These are phyloP conservation scores for Scenedesmus sp. DNA, from an alignment of 163 green algal genomes.

Conservation along the genomic window DNA sequence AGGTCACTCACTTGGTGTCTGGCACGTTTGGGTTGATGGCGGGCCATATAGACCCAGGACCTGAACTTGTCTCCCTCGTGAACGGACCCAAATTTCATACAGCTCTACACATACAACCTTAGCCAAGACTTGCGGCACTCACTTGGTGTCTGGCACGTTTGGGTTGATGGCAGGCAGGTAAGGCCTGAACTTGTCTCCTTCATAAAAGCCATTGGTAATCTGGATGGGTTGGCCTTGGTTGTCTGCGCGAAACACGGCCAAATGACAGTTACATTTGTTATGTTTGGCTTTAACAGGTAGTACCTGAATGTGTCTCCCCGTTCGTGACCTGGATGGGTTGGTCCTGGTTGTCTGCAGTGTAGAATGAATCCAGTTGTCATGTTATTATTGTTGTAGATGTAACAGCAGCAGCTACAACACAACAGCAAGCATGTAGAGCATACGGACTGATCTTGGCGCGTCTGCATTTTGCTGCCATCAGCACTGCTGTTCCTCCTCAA, in stretches of 20 bases:
- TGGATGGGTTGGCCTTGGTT: slow-evolving; percentile 22
- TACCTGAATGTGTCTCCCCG: neutral
- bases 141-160: slow-evolving; percentile 31
- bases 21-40: neutral
- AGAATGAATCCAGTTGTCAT: neutral
- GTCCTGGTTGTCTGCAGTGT: slow-evolving; percentile 21
- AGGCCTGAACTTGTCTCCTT: slow-evolving; percentile 16
- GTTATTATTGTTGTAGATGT: neutral
- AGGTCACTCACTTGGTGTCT: neutral
- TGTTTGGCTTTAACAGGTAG: neutral
- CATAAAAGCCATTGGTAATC: slow-evolving; percentile 31
- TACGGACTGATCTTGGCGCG: too few relatives aligned
- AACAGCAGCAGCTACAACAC: neutral
- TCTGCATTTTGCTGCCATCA: too few relatives aligned
- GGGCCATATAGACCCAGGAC: neutral
- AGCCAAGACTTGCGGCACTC: neutral
- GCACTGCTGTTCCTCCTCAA: too few relatives aligned
- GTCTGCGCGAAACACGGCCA: slow-evolving; percentile 23
- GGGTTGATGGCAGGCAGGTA: slow-evolving; percentile 33
- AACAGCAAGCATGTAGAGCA: too few relatives aligned
- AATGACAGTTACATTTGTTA: neutral
- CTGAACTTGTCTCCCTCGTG: neutral
- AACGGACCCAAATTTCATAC: too few relatives aligned
- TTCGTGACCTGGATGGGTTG: slow-evolving; percentile 14
- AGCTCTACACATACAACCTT: too few relatives aligned